phyloP scores from a whole-genome alignment of 108 stramenopile genomes.

The Licmophora abbreviata region DNA sequence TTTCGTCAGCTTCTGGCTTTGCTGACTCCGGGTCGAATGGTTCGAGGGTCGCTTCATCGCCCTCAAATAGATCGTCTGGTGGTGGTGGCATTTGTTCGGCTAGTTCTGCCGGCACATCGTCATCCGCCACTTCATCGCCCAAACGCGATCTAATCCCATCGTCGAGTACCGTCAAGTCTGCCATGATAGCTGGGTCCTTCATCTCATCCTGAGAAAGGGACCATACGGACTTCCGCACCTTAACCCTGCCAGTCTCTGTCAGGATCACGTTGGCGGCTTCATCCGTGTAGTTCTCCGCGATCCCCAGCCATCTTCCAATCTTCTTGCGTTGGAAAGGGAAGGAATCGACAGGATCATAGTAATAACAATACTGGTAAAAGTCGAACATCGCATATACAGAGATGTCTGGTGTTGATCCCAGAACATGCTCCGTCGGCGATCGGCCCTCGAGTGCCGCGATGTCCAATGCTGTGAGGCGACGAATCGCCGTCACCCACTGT shows the following conservation, averaged over 20 bases:
- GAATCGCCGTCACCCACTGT: background rate
- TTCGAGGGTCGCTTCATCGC: background rate
- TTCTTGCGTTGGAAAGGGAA: background rate
- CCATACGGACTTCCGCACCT: background rate
- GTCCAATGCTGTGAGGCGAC: background rate
- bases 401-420: constrained; percentile 29
- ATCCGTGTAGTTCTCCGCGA: background rate
- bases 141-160: background rate
- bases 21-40: background rate
- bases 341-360: background rate
- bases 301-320: background rate
- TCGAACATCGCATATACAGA: constrained; percentile 26
- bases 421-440: constrained; percentile 7
- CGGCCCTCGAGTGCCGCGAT: background rate
- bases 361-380: constrained; percentile 28
- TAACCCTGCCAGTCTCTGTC: background rate
- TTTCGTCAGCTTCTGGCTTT: background rate
- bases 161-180: background rate
- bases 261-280: background rate
- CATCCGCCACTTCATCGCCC: background rate
- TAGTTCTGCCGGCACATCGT: background rate
- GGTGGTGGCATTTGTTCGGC: background rate
- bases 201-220: background rate
- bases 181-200: background rate
- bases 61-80: background rate